Conservation (phyloP, 768 basidiomycete genomes). For the Coprinopsis sp. region DNA sequence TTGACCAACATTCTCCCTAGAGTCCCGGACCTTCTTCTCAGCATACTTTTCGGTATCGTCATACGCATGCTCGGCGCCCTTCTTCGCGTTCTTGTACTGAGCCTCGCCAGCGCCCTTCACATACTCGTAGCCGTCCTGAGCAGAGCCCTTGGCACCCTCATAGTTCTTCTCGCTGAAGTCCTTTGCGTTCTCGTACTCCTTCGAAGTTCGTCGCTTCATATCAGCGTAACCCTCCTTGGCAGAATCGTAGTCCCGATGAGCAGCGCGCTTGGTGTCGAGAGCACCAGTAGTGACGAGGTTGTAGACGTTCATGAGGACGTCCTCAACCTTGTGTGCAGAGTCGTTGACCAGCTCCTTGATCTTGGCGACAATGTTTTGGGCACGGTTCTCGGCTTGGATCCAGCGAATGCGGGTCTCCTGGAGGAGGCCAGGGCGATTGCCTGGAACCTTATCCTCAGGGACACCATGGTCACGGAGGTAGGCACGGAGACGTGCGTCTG, state of each 20-base stretch:
- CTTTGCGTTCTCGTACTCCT: constrained; percentile 2
- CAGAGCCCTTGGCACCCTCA: not conserved
- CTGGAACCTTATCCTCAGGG: constrained; percentile 63
- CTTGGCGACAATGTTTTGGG: constrained; percentile 52
- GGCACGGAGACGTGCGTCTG: constrained; percentile 86
- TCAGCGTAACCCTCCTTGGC: constrained; percentile 11
- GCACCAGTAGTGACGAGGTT: constrained; percentile 40
- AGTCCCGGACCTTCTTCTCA: constrained; percentile 11
- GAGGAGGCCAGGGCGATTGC: constrained; percentile 68
- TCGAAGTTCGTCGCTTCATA: constrained; percentile 6
- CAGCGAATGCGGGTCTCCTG: constrained; percentile 80
- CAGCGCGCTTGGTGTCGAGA: constrained; percentile 1
- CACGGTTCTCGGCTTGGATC: constrained; percentile 56
- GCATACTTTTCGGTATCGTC: not conserved
- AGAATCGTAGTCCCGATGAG: constrained; percentile 3
- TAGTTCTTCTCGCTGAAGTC: not conserved
- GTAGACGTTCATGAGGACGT: constrained; percentile 53
- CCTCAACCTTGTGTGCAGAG: constrained; percentile 72
- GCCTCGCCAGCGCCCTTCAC: constrained; percentile 1
- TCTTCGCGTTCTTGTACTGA: not conserved
- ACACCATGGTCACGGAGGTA: constrained; percentile 79
- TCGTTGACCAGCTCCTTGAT: constrained; percentile 64
- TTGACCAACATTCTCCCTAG: constrained; percentile 31
- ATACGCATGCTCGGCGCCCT: not conserved
- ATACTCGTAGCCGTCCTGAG: not conserved